A percentile compares a stretch with the other conserved stretches of the same genome.
Evolutionary conservation across 2,329 filamentous ascomycete genomes (phyloP).

Genomic region (Stemphylium lycopersici): DNA sequence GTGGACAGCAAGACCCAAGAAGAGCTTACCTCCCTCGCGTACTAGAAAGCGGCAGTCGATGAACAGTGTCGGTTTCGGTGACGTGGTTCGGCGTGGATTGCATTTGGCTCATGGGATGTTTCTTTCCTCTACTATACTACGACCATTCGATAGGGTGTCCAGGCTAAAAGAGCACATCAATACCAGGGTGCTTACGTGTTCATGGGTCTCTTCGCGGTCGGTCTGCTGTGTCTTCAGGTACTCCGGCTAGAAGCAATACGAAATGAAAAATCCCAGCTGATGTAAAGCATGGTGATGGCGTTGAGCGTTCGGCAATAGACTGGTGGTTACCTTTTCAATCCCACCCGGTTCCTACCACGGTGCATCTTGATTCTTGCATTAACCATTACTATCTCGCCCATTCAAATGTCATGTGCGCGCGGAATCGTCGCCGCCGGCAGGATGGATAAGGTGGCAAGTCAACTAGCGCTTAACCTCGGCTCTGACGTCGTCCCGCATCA

Average conservation of each 20-base stretch:
- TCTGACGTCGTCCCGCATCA: conserved; percentile 26
- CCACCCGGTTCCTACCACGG: conserved; percentile 21
- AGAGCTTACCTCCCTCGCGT: conserved; percentile 88
- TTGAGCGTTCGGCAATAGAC: conserved; percentile 29
- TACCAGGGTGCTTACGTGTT: conserved; percentile 46
- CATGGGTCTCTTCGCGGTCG: conserved; percentile 49
- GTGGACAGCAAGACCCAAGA: conserved; percentile 85
- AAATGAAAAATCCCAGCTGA: conserved; percentile 49
- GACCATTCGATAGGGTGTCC: conserved; percentile 46
- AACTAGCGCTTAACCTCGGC: conserved; percentile 39
- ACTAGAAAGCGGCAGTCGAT: conserved; percentile 66
- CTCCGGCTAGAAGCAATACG: conserved; percentile 48
- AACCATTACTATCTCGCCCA: neutral
- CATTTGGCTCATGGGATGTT: conserved; percentile 48
- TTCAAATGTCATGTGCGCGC: neutral
- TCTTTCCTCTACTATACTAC: conserved; percentile 48
- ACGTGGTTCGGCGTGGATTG: conserved; percentile 46
- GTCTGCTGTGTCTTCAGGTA: conserved; percentile 45
- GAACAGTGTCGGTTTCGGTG: conserved; percentile 37
- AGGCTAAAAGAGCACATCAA: conserved; percentile 48
- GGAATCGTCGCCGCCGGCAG: conserved; percentile 9
- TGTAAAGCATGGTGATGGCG: conserved; percentile 43
- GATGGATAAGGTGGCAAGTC: conserved; percentile 14
- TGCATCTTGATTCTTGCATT: neutral
- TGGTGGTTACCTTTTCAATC: conserved; percentile 28